These are phyloP conservation scores for Darksidea phi DNA, from an alignment of 495 filamentous ascomycete species.

Conservation along the genomic window DNA sequence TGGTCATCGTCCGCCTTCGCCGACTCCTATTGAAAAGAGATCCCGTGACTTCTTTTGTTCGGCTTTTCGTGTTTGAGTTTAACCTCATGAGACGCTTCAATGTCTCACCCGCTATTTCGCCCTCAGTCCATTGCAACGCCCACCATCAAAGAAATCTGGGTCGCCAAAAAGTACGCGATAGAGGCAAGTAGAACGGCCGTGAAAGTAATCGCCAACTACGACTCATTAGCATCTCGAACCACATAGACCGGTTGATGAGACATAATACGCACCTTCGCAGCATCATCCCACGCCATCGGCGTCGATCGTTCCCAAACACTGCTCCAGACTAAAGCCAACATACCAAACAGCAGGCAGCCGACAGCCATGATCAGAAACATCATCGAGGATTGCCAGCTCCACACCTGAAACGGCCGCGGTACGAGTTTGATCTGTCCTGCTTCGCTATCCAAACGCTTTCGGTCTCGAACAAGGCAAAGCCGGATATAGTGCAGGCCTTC, in stretches of 20 bases:
- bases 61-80: too few species aligned
- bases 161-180: background rate
- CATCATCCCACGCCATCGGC: background rate
- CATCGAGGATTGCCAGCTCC: background rate
- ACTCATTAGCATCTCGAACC: background rate
- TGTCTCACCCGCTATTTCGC: background rate
- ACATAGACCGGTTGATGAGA: background rate
- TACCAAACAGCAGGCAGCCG: background rate
- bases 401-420: background rate
- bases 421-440: background rate
- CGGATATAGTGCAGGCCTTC: background rate
- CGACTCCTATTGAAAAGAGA: too few species aligned
- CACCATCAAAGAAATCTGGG: background rate
- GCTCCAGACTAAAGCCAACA: background rate
- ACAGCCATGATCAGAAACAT: background rate
- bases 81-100: too few species aligned
- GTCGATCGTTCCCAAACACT: background rate
- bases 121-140: background rate
- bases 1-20: too few species aligned
- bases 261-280: background rate
- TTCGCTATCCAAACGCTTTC: background rate
- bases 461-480: slow-evolving; percentile 1
- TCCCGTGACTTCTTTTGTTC: too few species aligned
- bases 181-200: background rate
- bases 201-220: background rate